Evolutionary conservation across 352 stramenopile genomes (phyloP).

Genomic region (Stephanocyclus meneghinianus): DNA sequence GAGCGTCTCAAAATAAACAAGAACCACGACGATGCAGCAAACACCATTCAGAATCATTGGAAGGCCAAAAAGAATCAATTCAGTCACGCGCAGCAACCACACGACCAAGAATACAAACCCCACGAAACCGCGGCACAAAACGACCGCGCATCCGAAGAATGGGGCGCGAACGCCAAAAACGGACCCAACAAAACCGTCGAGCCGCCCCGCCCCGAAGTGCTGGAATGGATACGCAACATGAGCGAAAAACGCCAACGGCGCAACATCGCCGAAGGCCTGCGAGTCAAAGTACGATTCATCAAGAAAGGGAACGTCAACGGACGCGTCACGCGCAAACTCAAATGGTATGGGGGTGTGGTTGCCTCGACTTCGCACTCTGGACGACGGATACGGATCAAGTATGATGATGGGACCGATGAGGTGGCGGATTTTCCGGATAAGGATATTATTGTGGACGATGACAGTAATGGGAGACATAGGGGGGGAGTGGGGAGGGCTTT

Average conservation of each 20-base stretch:
- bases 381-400: slow-evolving; percentile 72
- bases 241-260: slow-evolving; percentile 46
- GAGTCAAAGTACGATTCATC: slow-evolving; percentile 78
- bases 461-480: slow-evolving; percentile 65
- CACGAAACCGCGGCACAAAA: not conserved
- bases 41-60: slow-evolving; percentile 69
- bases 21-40: slow-evolving; percentile 46
- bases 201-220: slow-evolving; percentile 46
- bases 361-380: slow-evolving; percentile 43
- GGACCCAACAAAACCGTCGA: slow-evolving; percentile 53
- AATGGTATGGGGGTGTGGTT: slow-evolving; percentile 76
- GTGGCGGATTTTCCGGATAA: slow-evolving; percentile 77
- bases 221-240: slow-evolving; percentile 46
- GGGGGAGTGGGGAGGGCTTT: slow-evolving; percentile 8
- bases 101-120: not conserved
- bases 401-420: slow-evolving; percentile 78
- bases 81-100: too few species aligned
- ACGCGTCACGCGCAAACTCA: slow-evolving; percentile 56
- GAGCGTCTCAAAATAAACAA: slow-evolving; percentile 7
- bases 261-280: slow-evolving; percentile 46
- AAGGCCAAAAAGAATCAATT: slow-evolving; percentile 49
- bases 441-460: slow-evolving; percentile 78
- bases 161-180: not conserved
- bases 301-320: slow-evolving; percentile 45
- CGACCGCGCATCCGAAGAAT: not conserved